These are phyloP conservation scores for Aspergillus transmontanensis DNA, from an alignment of 2,329 filamentous ascomycete genomes.

Conservation along the genomic window DNA sequence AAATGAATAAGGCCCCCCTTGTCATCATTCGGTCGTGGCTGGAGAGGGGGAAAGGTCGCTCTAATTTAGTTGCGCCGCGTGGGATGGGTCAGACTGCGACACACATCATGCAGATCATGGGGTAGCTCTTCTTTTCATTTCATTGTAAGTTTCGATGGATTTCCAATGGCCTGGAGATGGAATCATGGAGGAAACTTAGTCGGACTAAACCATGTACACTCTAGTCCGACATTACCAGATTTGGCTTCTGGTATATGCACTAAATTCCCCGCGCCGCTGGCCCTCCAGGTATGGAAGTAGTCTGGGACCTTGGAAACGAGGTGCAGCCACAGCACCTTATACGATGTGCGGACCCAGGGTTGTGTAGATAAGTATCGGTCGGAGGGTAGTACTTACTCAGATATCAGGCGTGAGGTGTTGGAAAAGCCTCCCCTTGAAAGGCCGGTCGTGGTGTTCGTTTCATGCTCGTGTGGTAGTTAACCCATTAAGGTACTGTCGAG, in stretches of 20 bases:
- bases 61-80: conserved; percentile 23
- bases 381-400: neutral
- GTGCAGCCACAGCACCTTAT: neutral
- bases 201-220: neutral
- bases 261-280: neutral
- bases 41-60: conserved; percentile 10
- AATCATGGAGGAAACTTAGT: neutral
- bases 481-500: conserved; percentile 9
- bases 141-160: neutral
- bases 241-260: neutral
- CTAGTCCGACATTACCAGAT: neutral
- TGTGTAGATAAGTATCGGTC: neutral
- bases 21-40: neutral
- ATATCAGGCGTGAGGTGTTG: neutral
- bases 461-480: conserved; percentile 14
- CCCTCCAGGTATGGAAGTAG: neutral
- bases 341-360: neutral
- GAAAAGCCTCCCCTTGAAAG: neutral
- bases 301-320: neutral
- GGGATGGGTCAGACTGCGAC: conserved; percentile 21
- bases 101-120: conserved; percentile 16
- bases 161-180: neutral
- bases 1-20: neutral
- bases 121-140: neutral
- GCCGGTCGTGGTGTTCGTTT: neutral